Evolutionary conservation across 2,329 filamentous ascomycete genomes (phyloP).

Genomic region (Claviceps pazoutovae): DNA sequence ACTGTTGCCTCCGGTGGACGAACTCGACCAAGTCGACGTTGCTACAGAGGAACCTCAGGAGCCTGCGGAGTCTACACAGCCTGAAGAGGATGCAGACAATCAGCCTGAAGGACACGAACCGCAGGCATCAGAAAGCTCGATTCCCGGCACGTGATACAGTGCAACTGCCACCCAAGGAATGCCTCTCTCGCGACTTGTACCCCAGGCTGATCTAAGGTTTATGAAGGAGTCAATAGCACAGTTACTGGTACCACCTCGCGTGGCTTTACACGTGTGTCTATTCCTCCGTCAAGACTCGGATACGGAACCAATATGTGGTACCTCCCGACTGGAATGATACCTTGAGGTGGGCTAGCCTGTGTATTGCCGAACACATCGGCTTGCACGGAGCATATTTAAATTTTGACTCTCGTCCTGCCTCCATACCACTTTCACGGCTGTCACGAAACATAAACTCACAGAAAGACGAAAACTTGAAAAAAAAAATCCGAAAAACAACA

Average conservation of each 20-base stretch:
- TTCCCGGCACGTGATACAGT: conserved; percentile 33
- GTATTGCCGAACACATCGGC: background rate
- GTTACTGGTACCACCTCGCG: background rate
- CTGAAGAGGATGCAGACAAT: conserved; percentile 63
- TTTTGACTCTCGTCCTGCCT: background rate
- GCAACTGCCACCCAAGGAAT: background rate
- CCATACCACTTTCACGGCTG: conserved; percentile 1
- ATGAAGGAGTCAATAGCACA: background rate
- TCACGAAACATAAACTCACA: conserved; percentile 1
- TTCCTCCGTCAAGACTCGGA: background rate
- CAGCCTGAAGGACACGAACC: conserved; percentile 42
- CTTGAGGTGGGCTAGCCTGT: background rate
- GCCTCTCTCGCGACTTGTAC: background rate
- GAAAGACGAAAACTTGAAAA: too few relatives aligned
- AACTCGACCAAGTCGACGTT: conserved; percentile 70
- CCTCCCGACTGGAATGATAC: background rate
- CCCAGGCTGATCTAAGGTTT: background rate
- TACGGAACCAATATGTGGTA: background rate
- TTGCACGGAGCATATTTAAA: background rate
- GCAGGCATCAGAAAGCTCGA: conserved; percentile 43
- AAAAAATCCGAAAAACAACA: too few relatives aligned
- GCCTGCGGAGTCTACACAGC: conserved; percentile 74
- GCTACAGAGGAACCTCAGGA: conserved; percentile 73
- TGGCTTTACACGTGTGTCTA: background rate
- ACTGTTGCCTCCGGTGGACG: conserved; percentile 46